A percentile compares a stretch with the other conserved stretches of the same genome.
Evolutionary conservation across 2,329 filamentous ascomycete species (phyloP).

Genomic region (Sphaerostilbella broomeana): DNA sequence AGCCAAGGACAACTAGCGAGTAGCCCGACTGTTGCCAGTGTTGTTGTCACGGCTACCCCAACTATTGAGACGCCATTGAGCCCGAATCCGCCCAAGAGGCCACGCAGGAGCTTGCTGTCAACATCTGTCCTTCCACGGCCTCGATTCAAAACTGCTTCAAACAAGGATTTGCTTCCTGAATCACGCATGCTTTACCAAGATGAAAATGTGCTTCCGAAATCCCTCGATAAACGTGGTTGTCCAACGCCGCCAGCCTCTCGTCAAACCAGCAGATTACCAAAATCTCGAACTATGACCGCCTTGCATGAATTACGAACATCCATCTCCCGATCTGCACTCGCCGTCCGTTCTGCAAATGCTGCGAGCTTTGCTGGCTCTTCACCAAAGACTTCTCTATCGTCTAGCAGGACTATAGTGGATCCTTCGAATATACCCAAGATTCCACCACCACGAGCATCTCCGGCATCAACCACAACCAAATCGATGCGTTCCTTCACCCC

Average conservation of each 20-base stretch:
- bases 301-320: conserved; percentile 40
- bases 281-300: conserved; percentile 39
- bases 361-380: conserved; percentile 12
- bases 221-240: conserved; percentile 2
- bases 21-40: conserved; percentile 26
- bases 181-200: conserved; percentile 16
- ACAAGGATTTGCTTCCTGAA: conserved; percentile 12
- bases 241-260: conserved; percentile 1
- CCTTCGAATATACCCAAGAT: conserved; percentile 16
- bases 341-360: conserved; percentile 14
- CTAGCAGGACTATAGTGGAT: conserved; percentile 14
- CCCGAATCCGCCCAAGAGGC: conserved; percentile 13
- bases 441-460: conserved; percentile 16
- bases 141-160: conserved; percentile 13
- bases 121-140: conserved; percentile 13
- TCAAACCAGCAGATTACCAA: conserved; percentile 30
- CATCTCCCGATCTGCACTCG: conserved; percentile 31
- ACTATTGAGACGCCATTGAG: conserved; percentile 13
- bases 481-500: conserved; percentile 11
- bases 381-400: conserved; percentile 17
- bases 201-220: conserved; percentile 23
- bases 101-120: conserved; percentile 15
- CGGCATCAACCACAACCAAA: conserved; percentile 16
- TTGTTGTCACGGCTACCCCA: conserved; percentile 20
- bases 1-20: conserved; percentile 20